phyloP scores from a whole-genome alignment of 2,329 filamentous ascomycete species.

The Neofusicoccum ribis region DNA sequence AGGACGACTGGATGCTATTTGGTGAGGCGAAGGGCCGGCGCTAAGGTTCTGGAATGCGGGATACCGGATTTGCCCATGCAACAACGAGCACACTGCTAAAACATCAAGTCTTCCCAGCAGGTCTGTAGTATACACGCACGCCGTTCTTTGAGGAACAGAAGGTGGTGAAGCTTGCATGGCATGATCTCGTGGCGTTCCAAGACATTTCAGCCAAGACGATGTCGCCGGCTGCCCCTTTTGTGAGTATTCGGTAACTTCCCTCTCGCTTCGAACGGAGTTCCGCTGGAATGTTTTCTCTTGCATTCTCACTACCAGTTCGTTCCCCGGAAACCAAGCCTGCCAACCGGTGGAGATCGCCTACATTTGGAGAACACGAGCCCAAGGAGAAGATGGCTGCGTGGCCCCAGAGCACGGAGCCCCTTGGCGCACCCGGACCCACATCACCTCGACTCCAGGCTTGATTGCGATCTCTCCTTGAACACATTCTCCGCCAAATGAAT shows the following conservation, averaged over 20 bases:
- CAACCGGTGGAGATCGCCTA: background rate
- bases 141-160: too few relatives aligned
- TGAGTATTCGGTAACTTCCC: background rate
- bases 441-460: background rate
- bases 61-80: background rate
- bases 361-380: background rate
- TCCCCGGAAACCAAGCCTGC: background rate
- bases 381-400: background rate
- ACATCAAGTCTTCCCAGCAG: too few relatives aligned
- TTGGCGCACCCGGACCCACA: constrained; percentile 1
- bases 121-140: too few relatives aligned
- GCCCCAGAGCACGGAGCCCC: background rate
- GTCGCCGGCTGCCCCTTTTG: background rate
- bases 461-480: constrained; percentile 3
- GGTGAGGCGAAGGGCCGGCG: background rate
- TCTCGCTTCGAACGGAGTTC: background rate
- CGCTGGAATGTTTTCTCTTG: background rate
- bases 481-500: background rate
- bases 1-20: background rate
- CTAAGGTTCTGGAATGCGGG: background rate
- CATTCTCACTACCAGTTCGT: background rate
- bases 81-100: too few relatives aligned
- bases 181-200: background rate
- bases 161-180: too few relatives aligned
- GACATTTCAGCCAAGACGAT: background rate